A percentile compares a stretch with the other conserved stretches of the same genome.
Conservation (phyloP, 352 stramenopile species). For the Phytophthora fragariaefolia region DNA sequence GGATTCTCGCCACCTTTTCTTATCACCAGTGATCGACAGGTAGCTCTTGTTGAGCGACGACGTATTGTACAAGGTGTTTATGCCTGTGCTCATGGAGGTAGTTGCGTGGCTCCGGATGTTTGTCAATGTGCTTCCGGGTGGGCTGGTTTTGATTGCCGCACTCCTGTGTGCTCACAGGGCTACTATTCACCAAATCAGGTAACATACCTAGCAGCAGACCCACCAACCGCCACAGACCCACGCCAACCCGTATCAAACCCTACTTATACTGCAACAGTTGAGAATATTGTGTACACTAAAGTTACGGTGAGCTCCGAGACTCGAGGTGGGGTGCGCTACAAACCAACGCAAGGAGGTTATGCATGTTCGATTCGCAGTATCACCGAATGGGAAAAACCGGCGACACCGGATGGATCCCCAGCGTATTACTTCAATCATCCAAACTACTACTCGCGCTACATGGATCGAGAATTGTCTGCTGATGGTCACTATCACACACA, state of each 20-base stretch:
- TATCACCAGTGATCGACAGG: constrained; percentile 80
- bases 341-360: constrained; percentile 92
- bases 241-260: constrained; percentile 71
- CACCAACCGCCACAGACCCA: constrained; percentile 46
- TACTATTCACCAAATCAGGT: constrained; percentile 90
- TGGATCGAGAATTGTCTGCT: constrained; percentile 86
- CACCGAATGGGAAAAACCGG: constrained; percentile 95
- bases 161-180: constrained; percentile 93
- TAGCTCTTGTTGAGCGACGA: constrained; percentile 89
- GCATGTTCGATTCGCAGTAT: constrained; percentile 93
- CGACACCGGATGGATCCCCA: constrained; percentile 53
- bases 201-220: constrained; percentile 81
- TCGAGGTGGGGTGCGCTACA: constrained; percentile 65
- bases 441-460: constrained; percentile 97
- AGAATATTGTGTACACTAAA: constrained; percentile 60
- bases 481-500: constrained; percentile 89
- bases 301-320: constrained; percentile 45
- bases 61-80: constrained; percentile 93
- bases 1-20: constrained; percentile 71
- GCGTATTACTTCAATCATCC: constrained; percentile 92
- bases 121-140: constrained; percentile 93
- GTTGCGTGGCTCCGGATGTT: constrained; percentile 90
- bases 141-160: constrained; percentile 97
- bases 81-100: constrained; percentile 94
- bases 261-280: constrained; percentile 57